These are phyloP conservation scores for Rubus parviflorus DNA, from an alignment of 306 rosid genomes.

Conservation along the genomic window DNA sequence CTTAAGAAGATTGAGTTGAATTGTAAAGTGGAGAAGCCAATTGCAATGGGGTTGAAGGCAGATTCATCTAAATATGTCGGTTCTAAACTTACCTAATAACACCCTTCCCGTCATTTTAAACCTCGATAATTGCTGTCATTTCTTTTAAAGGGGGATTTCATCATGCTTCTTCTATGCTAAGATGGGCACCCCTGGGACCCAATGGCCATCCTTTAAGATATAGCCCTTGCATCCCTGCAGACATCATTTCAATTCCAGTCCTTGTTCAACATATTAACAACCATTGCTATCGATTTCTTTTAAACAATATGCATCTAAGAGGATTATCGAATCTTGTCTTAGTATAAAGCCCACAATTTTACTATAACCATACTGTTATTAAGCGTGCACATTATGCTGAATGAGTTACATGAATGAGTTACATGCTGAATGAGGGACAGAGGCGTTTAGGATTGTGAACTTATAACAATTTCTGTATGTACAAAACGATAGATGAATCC, in stretches of 20 bases:
- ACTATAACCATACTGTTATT: neutral
- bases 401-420: neutral
- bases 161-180: neutral
- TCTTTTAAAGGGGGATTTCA: neutral
- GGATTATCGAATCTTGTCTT: neutral
- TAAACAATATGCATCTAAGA: neutral
- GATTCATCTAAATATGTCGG: neutral
- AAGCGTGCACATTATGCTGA: neutral
- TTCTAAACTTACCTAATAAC: neutral
- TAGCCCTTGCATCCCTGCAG: neutral
- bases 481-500: neutral
- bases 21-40: neutral
- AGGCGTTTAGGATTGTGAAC: neutral
- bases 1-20: neutral
- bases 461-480: neutral
- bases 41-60: neutral
- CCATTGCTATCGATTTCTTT: neutral
- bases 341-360: neutral
- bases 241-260: neutral
- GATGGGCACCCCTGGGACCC: neutral
- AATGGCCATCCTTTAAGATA: neutral
- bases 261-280: neutral
- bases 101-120: neutral
- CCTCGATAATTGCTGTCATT: neutral
- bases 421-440: too few species aligned